Percentiles rank a stretch among this genome's conserved stretches.
These are phyloP conservation scores for Lasiodiplodia gonubiensis DNA, from an alignment of 2,329 filamentous ascomycete genomes.

Conservation along the genomic window DNA sequence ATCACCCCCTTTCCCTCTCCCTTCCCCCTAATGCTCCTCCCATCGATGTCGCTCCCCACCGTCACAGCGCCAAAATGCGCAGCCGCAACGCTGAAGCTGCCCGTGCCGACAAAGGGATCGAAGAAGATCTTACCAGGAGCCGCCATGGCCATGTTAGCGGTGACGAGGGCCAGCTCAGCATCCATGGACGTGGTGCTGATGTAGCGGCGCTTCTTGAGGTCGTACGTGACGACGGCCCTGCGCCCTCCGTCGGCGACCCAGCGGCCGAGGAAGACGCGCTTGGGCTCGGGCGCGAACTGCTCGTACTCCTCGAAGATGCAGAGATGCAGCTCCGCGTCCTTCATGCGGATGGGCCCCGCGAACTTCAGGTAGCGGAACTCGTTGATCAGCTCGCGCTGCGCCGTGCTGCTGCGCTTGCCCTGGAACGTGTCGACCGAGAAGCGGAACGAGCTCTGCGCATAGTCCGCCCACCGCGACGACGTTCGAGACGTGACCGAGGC, in stretches of 20 bases:
- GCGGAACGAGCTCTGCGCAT: slow-evolving; percentile 73
- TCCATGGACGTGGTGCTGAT: slow-evolving; percentile 99
- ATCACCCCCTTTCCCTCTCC: slow-evolving; percentile 57
- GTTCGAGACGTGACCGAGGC: slow-evolving; percentile 65
- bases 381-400: slow-evolving; percentile 79
- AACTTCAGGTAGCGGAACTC: slow-evolving; percentile 80
- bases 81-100: slow-evolving; percentile 88
- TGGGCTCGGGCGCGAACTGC: slow-evolving; percentile 58
- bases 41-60: slow-evolving; percentile 92
- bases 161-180: slow-evolving; percentile 86
- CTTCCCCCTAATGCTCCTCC: slow-evolving; percentile 80
- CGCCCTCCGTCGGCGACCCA: slow-evolving; percentile 71
- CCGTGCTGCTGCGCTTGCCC: slow-evolving; percentile 67
- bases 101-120: slow-evolving; percentile 95
- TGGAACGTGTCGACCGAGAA: slow-evolving; percentile 85
- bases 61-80: slow-evolving; percentile 86
- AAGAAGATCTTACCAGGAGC: slow-evolving; percentile 85
- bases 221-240: slow-evolving; percentile 73
- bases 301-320: slow-evolving; percentile 83
- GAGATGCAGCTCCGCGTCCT: slow-evolving; percentile 73
- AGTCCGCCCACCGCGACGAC: slow-evolving; percentile 68
- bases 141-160: slow-evolving; percentile 87
- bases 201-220: slow-evolving; percentile 90
- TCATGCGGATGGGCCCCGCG: slow-evolving; percentile 77
- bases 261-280: slow-evolving; percentile 74